Percentiles rank a stretch among this genome's conserved stretches.
Evolutionary conservation across 257 asterid species (phyloP).

Genomic region (Anisodus acutangulus): DNA sequence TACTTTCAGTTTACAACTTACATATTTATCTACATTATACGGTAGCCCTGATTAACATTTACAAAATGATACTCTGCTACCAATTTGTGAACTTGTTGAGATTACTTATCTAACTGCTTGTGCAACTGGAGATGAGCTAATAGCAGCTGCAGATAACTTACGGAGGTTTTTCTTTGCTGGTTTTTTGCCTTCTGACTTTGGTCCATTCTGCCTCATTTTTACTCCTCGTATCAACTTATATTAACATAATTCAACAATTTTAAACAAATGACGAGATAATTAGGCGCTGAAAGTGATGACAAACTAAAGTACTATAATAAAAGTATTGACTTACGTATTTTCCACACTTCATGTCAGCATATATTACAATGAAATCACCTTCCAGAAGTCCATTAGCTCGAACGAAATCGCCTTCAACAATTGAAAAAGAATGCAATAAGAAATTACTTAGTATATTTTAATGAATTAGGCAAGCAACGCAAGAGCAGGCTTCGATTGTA

Average conservation of each 20-base stretch:
- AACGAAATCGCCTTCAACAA: conserved; percentile 48
- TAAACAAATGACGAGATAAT: neutral
- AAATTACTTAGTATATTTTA: neutral
- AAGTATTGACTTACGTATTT: conserved; percentile 61
- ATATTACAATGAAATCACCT: conserved; percentile 16
- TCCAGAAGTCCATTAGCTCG: conserved; percentile 52
- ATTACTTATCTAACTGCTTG: conserved; percentile 21
- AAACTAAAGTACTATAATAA: too few species aligned
- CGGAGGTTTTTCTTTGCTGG: conserved; percentile 61
- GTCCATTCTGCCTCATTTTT: conserved; percentile 32
- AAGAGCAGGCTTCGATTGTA: neutral
- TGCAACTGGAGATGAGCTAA: conserved; percentile 41
- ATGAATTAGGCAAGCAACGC: neutral
- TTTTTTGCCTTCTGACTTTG: conserved; percentile 59
- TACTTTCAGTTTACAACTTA: neutral
- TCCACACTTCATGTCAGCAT: neutral
- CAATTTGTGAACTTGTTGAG: neutral
- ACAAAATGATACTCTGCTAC: neutral
- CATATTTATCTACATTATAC: neutral
- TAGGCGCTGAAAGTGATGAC: neutral
- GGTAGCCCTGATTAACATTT: neutral
- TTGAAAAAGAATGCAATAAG: neutral
- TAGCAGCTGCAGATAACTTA: conserved; percentile 27
- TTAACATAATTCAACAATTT: neutral
- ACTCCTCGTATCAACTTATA: conserved; percentile 39